phyloP scores from a whole-genome alignment of 805 yeast genomes.

The Pichia kluyveri region DNA sequence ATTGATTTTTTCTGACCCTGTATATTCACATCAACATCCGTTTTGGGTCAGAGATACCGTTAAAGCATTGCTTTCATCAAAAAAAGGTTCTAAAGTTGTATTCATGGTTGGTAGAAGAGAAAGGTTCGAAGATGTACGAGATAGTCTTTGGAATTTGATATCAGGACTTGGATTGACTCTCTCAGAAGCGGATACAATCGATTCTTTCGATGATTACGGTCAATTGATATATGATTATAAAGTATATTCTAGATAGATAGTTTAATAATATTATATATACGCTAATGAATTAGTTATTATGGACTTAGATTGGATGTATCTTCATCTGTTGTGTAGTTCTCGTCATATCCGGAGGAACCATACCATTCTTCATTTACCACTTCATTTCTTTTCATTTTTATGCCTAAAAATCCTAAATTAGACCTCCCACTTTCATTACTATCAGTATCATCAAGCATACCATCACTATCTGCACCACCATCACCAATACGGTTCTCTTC shows the following conservation, averaged over 20 bases:
- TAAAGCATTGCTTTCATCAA: conserved; percentile 30
- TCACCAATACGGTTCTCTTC: too few species aligned
- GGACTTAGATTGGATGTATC: conserved; percentile 3
- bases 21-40: conserved; percentile 81
- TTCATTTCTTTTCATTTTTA: conserved; percentile 2
- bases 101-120: conserved; percentile 71
- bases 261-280: too few species aligned
- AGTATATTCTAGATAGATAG: conserved; percentile 14
- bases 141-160: conserved; percentile 48
- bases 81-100: conserved; percentile 37
- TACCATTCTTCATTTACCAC: neutral
- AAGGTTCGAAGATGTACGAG: conserved; percentile 58
- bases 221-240: conserved; percentile 49
- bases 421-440: neutral
- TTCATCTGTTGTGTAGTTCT: conserved; percentile 1
- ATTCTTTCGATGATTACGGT: conserved; percentile 86
- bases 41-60: conserved; percentile 58
- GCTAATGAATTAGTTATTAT: too few species aligned
- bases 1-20: conserved; percentile 76
- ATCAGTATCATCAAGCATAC: neutral
- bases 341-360: neutral
- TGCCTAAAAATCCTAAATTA: conserved; percentile 11
- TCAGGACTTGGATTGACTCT: conserved; percentile 27
- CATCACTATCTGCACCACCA: neutral
- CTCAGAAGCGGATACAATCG: conserved; percentile 35